phyloP scores from a whole-genome alignment of 2,329 filamentous ascomycete genomes.

The Cyclaneusma minus region DNA sequence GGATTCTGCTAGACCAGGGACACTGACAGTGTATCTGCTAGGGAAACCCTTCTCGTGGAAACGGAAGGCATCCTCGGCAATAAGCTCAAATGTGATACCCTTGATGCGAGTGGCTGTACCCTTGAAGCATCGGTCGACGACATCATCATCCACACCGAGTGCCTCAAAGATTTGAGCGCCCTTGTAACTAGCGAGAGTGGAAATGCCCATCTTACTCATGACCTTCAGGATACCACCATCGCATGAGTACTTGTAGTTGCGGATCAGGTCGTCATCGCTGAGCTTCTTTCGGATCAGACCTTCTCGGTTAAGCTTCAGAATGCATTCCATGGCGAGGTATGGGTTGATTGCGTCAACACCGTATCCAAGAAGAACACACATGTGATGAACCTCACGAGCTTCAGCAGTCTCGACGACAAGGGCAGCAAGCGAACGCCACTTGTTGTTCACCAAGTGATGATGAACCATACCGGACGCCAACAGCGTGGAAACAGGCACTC shows the following conservation, averaged over 20 bases:
- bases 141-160: slow-evolving; percentile 78
- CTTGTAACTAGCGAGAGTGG: slow-evolving; percentile 90
- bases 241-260: slow-evolving; percentile 93
- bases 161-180: slow-evolving; percentile 96
- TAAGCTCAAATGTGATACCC: slow-evolving; percentile 83
- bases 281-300: slow-evolving; percentile 85
- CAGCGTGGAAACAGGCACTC: slow-evolving; percentile 72
- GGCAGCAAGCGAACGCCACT: slow-evolving; percentile 81
- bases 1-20: slow-evolving; percentile 75
- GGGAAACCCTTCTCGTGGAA: slow-evolving; percentile 92
- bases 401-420: slow-evolving; percentile 85
- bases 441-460: slow-evolving; percentile 88
- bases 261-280: slow-evolving; percentile 65
- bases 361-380: slow-evolving; percentile 95
- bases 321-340: slow-evolving; percentile 90
- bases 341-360: slow-evolving; percentile 90
- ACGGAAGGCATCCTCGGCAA: slow-evolving; percentile 86
- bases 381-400: slow-evolving; percentile 93
- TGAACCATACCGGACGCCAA: slow-evolving; percentile 88
- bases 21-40: slow-evolving; percentile 56
- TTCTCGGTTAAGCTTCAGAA: slow-evolving; percentile 90
- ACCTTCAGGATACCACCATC: slow-evolving; percentile 96
- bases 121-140: slow-evolving; percentile 88
- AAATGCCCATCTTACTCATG: slow-evolving; percentile 99
- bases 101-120: slow-evolving; percentile 90